Evolutionary conservation across 768 basidiomycete species (phyloP), one percentile per base, ranked within the genome.

Genomic region (Termitomyces sp.): DNA sequence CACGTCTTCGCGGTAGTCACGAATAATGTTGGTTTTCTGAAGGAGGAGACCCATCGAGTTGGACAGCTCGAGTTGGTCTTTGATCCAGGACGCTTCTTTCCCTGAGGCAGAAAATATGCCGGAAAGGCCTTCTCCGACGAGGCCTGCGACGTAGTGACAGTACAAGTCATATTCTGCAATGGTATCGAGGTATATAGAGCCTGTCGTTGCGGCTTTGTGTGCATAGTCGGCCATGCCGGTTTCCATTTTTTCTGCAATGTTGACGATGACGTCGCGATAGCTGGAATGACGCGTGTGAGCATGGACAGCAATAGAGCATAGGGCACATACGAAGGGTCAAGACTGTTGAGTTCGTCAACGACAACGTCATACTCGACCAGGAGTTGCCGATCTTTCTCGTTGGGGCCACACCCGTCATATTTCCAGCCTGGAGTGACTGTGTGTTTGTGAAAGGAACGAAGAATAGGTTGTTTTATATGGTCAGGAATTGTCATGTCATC

Each of bases 21-120:
- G 91, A 55, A 94, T 92, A 71, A 99, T 97, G 71, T 99, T 99
- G 28, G 94, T 97, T 75, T 99, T 99, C 72, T 99, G 96, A 12
- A 99, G 83, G 46, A 98, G 76, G 32, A 94, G 80, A n/a, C 96
- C 96, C 88, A 97, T 92, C 10, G 89, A 89, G 74, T 97, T 96
- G 66, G 89, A 86, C 3, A 98, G 80, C 63, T 90, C 90, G 59
- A 97, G 84, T 68, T 97, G 91, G 30, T 82, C 74, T 30, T 80
- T 86, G 36, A 99, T 73, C 77, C 83, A 90, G 0, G 80, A 65
- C 0, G 78, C 79, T 70, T 98, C 95, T 67, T 93, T 94, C 26
- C 83, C 84, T 6, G 93, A 92, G 4, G 89, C 89, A 16, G 90
- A 77, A 76, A 93, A 96, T 44, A 98, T 78, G 13, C 92, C 84